Percentiles rank a stretch among this genome's conserved stretches.
phyloP scores from a whole-genome alignment of 1,284 basidiomycete species.

The Apiotrichum domesticum region DNA sequence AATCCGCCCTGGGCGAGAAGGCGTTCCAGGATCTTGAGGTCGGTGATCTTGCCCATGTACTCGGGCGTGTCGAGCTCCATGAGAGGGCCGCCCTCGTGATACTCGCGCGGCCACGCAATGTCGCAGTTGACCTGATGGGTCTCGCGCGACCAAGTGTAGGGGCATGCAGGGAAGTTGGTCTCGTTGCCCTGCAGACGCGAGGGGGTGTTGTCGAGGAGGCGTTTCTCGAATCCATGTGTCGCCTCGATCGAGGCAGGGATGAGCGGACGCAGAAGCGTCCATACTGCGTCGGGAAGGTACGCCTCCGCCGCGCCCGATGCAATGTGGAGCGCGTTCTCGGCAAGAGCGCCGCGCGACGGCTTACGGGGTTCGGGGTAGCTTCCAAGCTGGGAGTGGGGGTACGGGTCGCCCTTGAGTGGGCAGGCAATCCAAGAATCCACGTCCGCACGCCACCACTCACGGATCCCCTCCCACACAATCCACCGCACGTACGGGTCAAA shows the following conservation, averaged over 20 bases:
- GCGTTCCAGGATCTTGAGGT: constrained; percentile 68
- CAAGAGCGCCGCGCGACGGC: not conserved
- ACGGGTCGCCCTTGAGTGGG: constrained; percentile 50
- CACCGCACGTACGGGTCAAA: constrained; percentile 85
- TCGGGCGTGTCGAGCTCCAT: constrained; percentile 79
- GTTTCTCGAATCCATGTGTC: constrained; percentile 2
- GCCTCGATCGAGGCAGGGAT: constrained; percentile 14
- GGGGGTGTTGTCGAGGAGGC: constrained; percentile 8
- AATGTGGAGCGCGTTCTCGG: not conserved
- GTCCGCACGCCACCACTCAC: constrained; percentile 59
- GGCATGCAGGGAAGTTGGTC: constrained; percentile 57
- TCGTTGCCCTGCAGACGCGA: not conserved
- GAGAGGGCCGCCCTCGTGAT: constrained; percentile 44
- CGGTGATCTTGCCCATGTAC: constrained; percentile 64
- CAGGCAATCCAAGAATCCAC: constrained; percentile 60
- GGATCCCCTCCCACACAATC: constrained; percentile 74
- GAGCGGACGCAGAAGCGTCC: constrained; percentile 1
- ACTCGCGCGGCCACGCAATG: constrained; percentile 64
- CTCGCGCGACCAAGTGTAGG: constrained; percentile 58
- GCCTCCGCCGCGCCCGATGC: not conserved
- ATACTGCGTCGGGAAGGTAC: constrained; percentile 2
- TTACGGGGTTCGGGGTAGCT: not conserved
- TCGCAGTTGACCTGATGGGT: constrained; percentile 72
- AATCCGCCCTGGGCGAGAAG: constrained; percentile 74
- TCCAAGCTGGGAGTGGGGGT: constrained; percentile 32